Conservation (phyloP, 139 green algal species). For the Chlamydomonas asymmetrica region DNA sequence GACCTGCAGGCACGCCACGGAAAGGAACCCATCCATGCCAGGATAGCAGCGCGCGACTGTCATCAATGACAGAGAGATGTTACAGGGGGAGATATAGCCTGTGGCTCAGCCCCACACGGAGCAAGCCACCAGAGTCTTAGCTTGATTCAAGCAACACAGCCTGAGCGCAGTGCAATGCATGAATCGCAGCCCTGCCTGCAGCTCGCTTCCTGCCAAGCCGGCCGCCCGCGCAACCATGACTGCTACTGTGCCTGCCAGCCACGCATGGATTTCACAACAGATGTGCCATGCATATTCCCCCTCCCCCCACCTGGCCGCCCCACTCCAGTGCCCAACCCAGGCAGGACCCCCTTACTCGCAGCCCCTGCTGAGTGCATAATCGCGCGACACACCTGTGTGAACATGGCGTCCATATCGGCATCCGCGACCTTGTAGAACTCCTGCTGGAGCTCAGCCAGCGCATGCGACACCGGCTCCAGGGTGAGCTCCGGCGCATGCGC, state of each 20-base stretch:
- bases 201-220: no score
- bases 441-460: conserved; percentile 17
- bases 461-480: conserved; percentile 8
- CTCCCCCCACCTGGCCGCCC: no score
- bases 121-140: no score
- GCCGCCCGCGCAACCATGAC: no score
- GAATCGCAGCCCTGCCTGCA: no score
- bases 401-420: conserved; percentile 50
- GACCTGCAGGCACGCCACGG: conserved; percentile 20
- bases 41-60: neutral
- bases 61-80: neutral
- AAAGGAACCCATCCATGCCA: neutral
- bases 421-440: conserved; percentile 39
- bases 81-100: neutral
- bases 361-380: neutral
- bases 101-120: no score
- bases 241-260: no score
- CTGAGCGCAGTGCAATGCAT: no score
- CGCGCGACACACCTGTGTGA: conserved; percentile 25
- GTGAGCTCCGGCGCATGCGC: conserved; percentile 20
- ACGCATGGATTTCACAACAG: no score
- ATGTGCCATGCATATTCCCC: no score
- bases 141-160: neutral
- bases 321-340: no score
- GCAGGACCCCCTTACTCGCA: no score